Base-by-base conservation (phyloP, 148 eudicot species). In the Nepenthes gracilis region DNA sequence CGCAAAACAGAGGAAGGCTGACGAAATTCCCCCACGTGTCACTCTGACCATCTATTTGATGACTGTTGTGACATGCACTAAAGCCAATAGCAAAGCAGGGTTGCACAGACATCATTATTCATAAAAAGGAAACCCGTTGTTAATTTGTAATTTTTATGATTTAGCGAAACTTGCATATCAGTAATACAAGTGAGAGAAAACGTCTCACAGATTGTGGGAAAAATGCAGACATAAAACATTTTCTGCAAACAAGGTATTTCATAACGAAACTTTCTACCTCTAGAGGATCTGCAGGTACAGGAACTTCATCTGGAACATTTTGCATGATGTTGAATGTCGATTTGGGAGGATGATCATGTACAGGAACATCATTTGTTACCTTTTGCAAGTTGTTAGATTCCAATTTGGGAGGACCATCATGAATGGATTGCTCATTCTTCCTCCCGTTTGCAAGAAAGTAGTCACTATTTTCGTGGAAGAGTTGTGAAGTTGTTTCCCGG, bases 401-500 rank as follows among this genome's bases (percentile, higher is more conserved):
- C 36, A 54, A 37, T 55, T 54, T 62, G 10, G 69, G 62, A 45
- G 69, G 68, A 61, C 57, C 68, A 60, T 64, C 71, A 59, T 73
- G 76, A 33, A 70, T 57, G 61, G 78, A 70, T 62, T 81, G 87
- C 68, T 65, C 81, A 63, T 72, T 76, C 57, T 70, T 84, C 63
- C 74, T 70, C 57, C 80, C 94, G 67, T 72, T 81, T 32, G 77
- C 48, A 69, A 76, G 68, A 60, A 67, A 70, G 50, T 77, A 73
- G 57, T 81, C 95, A 67, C 74, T 65, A 59, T 80, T 73, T 64
- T 92, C 98, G 69, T 95, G 84, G 57, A 93, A 83, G 66, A 93
- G 78, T 63, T 86, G 96, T 8, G 97, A 82, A 67, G 95, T 85
- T 64, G 99, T 93, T 75, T 93, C 96, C 76, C 99, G 87, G 60